These are phyloP conservation scores for Protomyces gravidus DNA, from an alignment of 1,139 yeast genomes.

Conservation along the genomic window DNA sequence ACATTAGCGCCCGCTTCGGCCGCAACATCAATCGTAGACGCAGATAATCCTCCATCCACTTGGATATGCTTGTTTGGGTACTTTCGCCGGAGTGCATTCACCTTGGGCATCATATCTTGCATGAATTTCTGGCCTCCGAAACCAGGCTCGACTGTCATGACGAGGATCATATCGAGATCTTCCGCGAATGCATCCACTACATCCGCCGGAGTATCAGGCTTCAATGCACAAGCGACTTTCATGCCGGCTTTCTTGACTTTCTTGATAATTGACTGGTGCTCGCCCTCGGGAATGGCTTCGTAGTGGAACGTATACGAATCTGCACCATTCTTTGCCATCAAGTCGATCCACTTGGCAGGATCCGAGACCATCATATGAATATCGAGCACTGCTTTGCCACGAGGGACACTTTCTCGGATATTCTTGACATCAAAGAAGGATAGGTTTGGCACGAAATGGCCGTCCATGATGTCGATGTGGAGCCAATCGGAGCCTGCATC, in stretches of 20 bases:
- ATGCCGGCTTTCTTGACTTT: slow-evolving; percentile 75
- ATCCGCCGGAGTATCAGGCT: slow-evolving; percentile 89
- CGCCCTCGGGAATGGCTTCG: slow-evolving; percentile 73
- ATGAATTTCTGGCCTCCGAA: slow-evolving; percentile 79
- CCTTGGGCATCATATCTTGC: slow-evolving; percentile 92
- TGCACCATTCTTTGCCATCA: slow-evolving; percentile 90
- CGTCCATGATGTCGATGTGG: slow-evolving; percentile 97
- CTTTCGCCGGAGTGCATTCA: slow-evolving; percentile 62
- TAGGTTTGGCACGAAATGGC: slow-evolving; percentile 95
- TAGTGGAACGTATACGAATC: slow-evolving; percentile 95
- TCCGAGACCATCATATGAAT: slow-evolving; percentile 92
- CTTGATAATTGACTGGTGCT: slow-evolving; percentile 53
- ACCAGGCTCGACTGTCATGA: slow-evolving; percentile 51
- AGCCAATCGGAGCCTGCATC: slow-evolving; percentile 87
- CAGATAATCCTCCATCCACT: slow-evolving; percentile 95
- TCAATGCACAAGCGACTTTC: slow-evolving; percentile 90
- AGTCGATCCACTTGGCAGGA: slow-evolving; percentile 93
- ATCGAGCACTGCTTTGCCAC: slow-evolving; percentile 75
- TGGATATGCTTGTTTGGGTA: slow-evolving; percentile 81
- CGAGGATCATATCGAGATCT: slow-evolving; percentile 76
- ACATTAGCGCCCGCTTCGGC: slow-evolving; percentile 96
- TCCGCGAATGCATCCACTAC: slow-evolving; percentile 73
- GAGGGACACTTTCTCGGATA: slow-evolving; percentile 72
- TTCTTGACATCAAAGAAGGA: slow-evolving; percentile 85
- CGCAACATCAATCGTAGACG: slow-evolving; percentile 74